phyloP scores from a whole-genome alignment of 495 filamentous ascomycete genomes.

The Neurospora africana region DNA sequence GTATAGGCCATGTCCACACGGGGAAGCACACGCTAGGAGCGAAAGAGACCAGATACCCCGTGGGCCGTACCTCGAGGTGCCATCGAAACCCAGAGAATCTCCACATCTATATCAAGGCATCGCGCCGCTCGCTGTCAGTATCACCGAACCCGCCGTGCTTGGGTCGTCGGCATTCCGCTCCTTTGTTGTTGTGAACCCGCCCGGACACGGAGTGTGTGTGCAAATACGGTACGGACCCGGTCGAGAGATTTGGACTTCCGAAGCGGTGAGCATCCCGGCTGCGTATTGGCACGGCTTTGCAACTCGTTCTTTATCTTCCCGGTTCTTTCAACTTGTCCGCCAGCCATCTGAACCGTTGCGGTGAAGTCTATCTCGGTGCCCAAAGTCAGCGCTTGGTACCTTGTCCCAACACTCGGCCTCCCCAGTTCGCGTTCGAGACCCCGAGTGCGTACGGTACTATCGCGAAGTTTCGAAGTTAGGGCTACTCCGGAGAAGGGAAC shows the following conservation, averaged over 20 bases:
- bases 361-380: neutral
- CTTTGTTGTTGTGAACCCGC: neutral
- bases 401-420: neutral
- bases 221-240: neutral
- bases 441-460: neutral
- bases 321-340: neutral
- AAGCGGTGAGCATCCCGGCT: neutral
- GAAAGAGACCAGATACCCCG: neutral
- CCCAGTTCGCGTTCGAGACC: neutral
- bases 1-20: neutral
- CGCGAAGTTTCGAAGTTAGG: neutral
- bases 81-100: neutral
- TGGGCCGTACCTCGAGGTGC: neutral
- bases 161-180: neutral
- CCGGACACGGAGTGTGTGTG: neutral
- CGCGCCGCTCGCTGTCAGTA: neutral
- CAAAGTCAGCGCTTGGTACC: neutral
- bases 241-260: neutral
- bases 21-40: neutral
- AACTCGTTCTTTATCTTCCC: neutral
- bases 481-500: neutral
- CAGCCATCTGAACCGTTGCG: neutral
- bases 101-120: neutral
- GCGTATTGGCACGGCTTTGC: neutral
- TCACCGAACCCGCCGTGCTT: neutral